Evolutionary conservation across 2,329 filamentous ascomycete genomes (phyloP).

Genomic region (Beauveria sp.): DNA sequence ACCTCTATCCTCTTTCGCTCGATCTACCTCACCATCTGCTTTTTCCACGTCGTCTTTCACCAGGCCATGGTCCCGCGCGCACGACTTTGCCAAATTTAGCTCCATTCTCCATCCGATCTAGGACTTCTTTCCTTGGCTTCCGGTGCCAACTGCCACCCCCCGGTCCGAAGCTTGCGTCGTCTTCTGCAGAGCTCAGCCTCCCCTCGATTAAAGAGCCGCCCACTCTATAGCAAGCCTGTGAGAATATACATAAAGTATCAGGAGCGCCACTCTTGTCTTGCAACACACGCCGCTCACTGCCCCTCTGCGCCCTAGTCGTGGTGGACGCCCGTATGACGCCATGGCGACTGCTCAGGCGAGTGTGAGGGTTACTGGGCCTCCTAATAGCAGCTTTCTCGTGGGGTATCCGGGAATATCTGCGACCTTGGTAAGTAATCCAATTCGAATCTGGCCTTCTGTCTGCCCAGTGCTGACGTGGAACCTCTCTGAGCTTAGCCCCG

Average conservation of each 20-base stretch:
- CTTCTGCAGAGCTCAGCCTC: not conserved
- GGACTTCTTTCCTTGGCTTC: not conserved
- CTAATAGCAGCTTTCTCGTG: conserved; percentile 93
- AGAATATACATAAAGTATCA: not conserved
- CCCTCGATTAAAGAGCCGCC: not conserved
- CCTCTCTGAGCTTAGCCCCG: conserved; percentile 58
- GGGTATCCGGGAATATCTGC: conserved; percentile 97
- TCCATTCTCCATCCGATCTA: not conserved
- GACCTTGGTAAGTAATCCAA: conserved; percentile 66
- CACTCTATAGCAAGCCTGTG: not conserved
- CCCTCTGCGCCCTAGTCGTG: conserved; percentile 5
- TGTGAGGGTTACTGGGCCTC: conserved; percentile 93
- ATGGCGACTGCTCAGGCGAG: conserved; percentile 30
- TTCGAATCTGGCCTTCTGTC: not conserved
- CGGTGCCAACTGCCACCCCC: not conserved
- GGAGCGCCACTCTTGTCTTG: not conserved
- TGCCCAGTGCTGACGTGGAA: conserved; percentile 15
- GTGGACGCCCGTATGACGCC: conserved; percentile 54
- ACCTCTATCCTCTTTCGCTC: not conserved
- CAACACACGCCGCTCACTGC: not conserved
- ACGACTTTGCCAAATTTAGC: not conserved
- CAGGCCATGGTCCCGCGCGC: not conserved
- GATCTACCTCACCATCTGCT: not conserved
- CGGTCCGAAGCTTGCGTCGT: not conserved
- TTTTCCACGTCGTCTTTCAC: not conserved